A percentile compares a stretch with the other conserved stretches of the same genome.
Conservation (phyloP, 1,284 basidiomycete species). For the Schizopora paradoxa region DNA sequence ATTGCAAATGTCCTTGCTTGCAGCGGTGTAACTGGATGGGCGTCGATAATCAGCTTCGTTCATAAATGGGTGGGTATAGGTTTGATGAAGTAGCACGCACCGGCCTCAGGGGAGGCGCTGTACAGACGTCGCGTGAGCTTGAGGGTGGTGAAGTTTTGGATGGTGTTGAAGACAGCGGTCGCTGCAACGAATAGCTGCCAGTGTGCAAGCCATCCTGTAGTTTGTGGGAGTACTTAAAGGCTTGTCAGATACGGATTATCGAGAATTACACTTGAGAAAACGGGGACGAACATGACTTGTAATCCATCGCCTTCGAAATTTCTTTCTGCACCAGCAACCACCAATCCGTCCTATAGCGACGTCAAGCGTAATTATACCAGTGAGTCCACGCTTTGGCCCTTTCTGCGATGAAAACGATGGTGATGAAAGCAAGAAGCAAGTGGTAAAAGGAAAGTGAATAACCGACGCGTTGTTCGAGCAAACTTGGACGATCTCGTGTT, state of each 20-base stretch:
- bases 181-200: slow-evolving; percentile 81
- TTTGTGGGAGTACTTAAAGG: slow-evolving; percentile 49
- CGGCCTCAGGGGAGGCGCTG: slow-evolving; percentile 44
- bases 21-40: slow-evolving; percentile 67
- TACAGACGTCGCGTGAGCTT: slow-evolving; percentile 79
- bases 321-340: neutral
- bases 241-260: slow-evolving; percentile 3
- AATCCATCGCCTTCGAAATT: too few relatives aligned
- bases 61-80: neutral
- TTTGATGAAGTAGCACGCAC: slow-evolving; percentile 25
- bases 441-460: too few relatives aligned
- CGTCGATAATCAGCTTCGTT: neutral
- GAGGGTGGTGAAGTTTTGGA: slow-evolving; percentile 77
- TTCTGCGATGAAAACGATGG: neutral
- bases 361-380: neutral
- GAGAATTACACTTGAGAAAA: neutral
- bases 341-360: neutral
- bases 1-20: slow-evolving; percentile 84
- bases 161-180: slow-evolving; percentile 77
- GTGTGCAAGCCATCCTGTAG: slow-evolving; percentile 69
- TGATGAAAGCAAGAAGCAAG: too few relatives aligned
- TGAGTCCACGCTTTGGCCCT: neutral
- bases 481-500: too few relatives aligned
- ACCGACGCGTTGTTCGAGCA: too few relatives aligned
- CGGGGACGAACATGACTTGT: neutral